These are phyloP conservation scores for Dioscorea zingiberensis DNA, from an alignment of 106 monocot species.

Conservation along the genomic window DNA sequence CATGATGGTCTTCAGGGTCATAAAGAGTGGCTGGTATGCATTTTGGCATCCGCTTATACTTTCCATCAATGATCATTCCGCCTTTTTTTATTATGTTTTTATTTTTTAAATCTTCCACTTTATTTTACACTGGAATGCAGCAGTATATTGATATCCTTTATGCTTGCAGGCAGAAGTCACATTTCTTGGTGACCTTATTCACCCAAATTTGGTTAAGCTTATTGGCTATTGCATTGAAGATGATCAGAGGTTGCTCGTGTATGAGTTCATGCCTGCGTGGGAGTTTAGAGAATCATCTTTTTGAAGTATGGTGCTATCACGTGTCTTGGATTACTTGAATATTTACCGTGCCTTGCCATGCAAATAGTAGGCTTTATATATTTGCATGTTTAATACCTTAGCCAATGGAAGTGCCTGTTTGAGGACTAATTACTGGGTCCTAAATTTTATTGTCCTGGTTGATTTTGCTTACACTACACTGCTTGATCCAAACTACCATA, in stretches of 20 bases:
- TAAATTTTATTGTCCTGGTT: too few species aligned
- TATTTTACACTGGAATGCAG: background rate
- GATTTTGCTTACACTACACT: too few species aligned
- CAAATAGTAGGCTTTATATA: too few species aligned
- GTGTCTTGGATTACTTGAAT: too few species aligned
- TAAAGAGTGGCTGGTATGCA: constrained; percentile 43
- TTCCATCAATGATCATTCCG: background rate
- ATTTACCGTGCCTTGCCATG: too few species aligned
- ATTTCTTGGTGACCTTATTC: constrained; percentile 41
- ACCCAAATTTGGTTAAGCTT: constrained; percentile 40
- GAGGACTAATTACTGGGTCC: too few species aligned
- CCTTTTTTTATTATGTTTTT: background rate
- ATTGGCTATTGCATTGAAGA: constrained; percentile 49
- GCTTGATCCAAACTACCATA: too few species aligned
- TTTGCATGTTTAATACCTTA: too few species aligned
- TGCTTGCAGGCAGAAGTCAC: constrained; percentile 35
- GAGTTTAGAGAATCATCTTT: constrained; percentile 46
- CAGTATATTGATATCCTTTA: background rate
- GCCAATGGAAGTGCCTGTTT: too few species aligned
- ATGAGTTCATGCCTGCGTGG: constrained; percentile 40
- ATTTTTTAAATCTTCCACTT: too few species aligned
- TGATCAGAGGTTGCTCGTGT: constrained; percentile 39
- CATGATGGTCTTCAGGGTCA: constrained; percentile 44
- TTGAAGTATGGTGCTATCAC: constrained; percentile 28
- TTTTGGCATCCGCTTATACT: background rate